phyloP scores from a whole-genome alignment of 306 rosid species.

The Gillenia trifoliata region DNA sequence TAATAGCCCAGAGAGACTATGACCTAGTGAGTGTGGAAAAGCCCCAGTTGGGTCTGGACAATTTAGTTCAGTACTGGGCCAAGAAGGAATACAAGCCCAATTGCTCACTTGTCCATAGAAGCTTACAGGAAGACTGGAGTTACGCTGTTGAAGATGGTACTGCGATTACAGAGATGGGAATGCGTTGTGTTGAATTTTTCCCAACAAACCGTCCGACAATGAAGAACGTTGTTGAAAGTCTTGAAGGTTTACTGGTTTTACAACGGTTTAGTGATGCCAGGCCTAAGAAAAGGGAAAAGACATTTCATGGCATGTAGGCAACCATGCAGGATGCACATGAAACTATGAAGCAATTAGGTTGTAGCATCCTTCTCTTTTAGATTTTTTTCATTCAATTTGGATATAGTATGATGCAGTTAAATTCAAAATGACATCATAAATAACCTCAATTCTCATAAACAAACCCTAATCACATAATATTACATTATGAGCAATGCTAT shows the following conservation, averaged over 20 bases:
- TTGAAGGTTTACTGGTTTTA: conserved; percentile 20
- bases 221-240: conserved; percentile 13
- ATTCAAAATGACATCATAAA: too few relatives aligned
- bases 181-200: conserved; percentile 37
- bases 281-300: conserved; percentile 33
- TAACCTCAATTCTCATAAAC: too few relatives aligned
- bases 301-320: not conserved
- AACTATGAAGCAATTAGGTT: not conserved
- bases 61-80: conserved; percentile 52
- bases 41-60: conserved; percentile 10
- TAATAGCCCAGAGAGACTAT: conserved; percentile 38
- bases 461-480: too few relatives aligned
- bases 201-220: conserved; percentile 32
- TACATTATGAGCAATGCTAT: too few relatives aligned
- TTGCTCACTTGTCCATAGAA: conserved; percentile 43
- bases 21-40: conserved; percentile 16
- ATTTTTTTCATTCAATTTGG: not conserved
- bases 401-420: not conserved
- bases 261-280: conserved; percentile 28
- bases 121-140: conserved; percentile 50
- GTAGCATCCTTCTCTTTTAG: not conserved
- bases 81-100: conserved; percentile 52
- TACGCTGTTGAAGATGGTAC: conserved; percentile 42
- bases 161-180: conserved; percentile 42
- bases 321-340: not conserved